These are phyloP conservation scores for Paramecium pentaurelia DNA, from an alignment of 73 alveolate species.

Conservation along the genomic window DNA sequence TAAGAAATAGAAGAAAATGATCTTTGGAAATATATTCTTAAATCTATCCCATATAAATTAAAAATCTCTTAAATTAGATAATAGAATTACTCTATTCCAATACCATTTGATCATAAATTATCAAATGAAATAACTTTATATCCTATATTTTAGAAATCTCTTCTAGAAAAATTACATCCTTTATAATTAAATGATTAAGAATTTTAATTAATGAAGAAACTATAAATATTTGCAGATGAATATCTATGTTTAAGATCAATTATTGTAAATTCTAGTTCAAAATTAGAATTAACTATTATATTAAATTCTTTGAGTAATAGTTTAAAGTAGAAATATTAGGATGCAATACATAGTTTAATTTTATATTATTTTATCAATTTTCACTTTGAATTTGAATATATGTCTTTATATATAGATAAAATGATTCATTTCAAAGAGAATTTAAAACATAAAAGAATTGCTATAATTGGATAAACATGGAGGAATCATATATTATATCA, in stretches of 20 bases:
- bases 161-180: background rate
- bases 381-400: background rate
- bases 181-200: background rate
- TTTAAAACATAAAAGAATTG: background rate
- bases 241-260: background rate
- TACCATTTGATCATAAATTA: background rate
- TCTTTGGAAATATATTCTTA: background rate
- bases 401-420: background rate
- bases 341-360: background rate
- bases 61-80: background rate
- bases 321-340: background rate
- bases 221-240: background rate
- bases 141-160: background rate
- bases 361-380: background rate
- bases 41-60: background rate
- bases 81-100: background rate
- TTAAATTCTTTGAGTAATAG: background rate
- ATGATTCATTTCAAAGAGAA: background rate
- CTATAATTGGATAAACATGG: background rate
- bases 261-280: background rate
- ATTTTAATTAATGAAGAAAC: background rate
- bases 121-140: background rate
- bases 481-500: background rate
- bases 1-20: background rate
- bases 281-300: background rate